Conservation (phyloP, 139 green algal species). For the Zygnema circumcarinatum region DNA sequence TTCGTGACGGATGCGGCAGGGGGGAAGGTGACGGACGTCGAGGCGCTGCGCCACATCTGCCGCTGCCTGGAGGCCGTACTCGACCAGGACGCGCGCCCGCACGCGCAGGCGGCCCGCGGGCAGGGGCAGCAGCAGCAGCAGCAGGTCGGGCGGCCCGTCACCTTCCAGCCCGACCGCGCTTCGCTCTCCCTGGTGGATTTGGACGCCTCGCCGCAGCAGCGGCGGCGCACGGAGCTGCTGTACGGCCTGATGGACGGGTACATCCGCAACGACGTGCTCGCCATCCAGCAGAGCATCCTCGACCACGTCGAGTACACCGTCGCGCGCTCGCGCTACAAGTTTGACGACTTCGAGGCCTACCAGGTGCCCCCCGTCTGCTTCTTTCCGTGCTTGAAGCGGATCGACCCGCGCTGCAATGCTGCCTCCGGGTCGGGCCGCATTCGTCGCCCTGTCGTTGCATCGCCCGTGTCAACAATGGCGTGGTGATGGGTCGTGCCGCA, state of each 20-base stretch:
- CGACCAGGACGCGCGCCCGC: neutral
- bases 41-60: conserved; percentile 67
- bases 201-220: conserved; percentile 7
- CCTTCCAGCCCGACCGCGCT: neutral
- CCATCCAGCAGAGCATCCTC: conserved; percentile 95
- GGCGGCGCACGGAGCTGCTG: conserved; percentile 67
- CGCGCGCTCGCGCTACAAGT: conserved; percentile 89
- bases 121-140: neutral
- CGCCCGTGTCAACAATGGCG: too few relatives aligned
- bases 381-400: neutral
- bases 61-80: conserved; percentile 65
- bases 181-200: neutral
- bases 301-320: conserved; percentile 99
- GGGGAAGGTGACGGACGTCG: conserved; percentile 70
- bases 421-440: too few relatives aligned
- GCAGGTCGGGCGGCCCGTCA: neutral
- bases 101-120: neutral
- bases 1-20: conserved; percentile 72
- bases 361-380: conserved; percentile 66
- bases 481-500: too few relatives aligned
- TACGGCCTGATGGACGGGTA: conserved; percentile 95
- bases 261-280: conserved; percentile 92
- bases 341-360: conserved; percentile 95
- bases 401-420: neutral
- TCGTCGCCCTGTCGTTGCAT: too few relatives aligned